Conservation (phyloP, 2,329 filamentous ascomycete genomes). For the Ophiocordyceps camponoti-rufipedis region DNA sequence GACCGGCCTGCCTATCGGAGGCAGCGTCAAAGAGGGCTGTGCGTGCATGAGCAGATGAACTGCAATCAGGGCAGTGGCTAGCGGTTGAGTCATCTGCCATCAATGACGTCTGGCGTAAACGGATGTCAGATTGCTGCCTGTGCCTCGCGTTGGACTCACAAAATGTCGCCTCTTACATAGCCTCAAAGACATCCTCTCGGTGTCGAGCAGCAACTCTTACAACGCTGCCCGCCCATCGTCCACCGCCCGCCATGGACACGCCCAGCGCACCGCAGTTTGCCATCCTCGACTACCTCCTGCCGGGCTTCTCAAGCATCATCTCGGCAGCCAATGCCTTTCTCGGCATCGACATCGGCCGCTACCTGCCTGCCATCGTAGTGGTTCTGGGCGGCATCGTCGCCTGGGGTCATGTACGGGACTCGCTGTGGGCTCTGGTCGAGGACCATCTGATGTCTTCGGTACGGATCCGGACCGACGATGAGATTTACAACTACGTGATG, state of each 20-base stretch:
- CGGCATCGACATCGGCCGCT: conserved; percentile 42
- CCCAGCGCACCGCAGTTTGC: conserved; percentile 10
- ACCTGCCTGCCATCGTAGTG: conserved; percentile 38
- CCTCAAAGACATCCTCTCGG: no score
- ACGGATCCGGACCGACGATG: conserved; percentile 49
- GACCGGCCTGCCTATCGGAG: no score
- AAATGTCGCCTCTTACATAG: not conserved
- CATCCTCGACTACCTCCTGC: conserved; percentile 45
- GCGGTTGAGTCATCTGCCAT: no score
- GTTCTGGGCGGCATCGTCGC: conserved; percentile 29
- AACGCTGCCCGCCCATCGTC: not conserved
- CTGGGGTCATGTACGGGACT: conserved; percentile 32
- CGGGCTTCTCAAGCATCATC: conserved; percentile 42
- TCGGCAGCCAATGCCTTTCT: conserved; percentile 34
- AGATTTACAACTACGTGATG: conserved; percentile 58
- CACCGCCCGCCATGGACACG: not conserved
- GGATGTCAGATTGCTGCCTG: no score
- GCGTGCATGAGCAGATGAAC: no score
- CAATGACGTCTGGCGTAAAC: no score
- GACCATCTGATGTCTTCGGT: conserved; percentile 45
- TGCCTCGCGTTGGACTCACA: not conserved
- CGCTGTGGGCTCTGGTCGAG: conserved; percentile 27
- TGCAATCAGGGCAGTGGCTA: no score
- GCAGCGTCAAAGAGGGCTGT: no score
- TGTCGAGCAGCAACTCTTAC: no score